These are phyloP conservation scores for Macrophomina pseudophaseolina DNA, from an alignment of 2,329 filamentous ascomycete genomes.

Conservation along the genomic window DNA sequence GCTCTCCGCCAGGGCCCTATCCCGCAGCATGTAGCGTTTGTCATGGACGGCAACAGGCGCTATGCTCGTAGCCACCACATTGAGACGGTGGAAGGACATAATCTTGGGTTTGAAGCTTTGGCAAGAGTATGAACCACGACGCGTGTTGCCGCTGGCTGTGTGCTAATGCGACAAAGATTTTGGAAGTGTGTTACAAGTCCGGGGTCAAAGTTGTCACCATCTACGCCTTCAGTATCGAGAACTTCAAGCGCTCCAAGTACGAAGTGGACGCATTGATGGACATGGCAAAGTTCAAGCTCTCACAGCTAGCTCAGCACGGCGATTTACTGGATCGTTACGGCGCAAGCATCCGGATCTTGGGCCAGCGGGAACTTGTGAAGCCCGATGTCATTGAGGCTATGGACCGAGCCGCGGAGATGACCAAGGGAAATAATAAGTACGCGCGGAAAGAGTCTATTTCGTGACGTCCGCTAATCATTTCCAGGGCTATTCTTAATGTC, in stretches of 20 bases:
- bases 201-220: conserved; percentile 97
- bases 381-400: conserved; percentile 88
- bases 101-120: conserved; percentile 92
- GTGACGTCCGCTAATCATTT: neutral
- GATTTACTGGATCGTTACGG: conserved; percentile 93
- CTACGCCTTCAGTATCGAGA: conserved; percentile 98
- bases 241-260: conserved; percentile 95
- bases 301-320: conserved; percentile 89
- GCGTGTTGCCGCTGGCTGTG: neutral
- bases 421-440: conserved; percentile 81
- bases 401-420: conserved; percentile 83
- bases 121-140: conserved; percentile 66
- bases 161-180: conserved; percentile 59
- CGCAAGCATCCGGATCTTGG: conserved; percentile 82
- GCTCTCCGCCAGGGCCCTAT: conserved; percentile 89
- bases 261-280: conserved; percentile 98
- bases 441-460: conserved; percentile 28
- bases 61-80: conserved; percentile 91
- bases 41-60: conserved; percentile 97
- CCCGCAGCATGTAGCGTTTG: conserved; percentile 95
- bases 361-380: conserved; percentile 81
- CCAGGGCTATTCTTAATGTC: conserved; percentile 77
- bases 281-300: conserved; percentile 93
- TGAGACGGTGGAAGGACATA: conserved; percentile 95
- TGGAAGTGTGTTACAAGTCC: conserved; percentile 97